Percentiles rank a stretch among this genome's conserved stretches.
Conservation (phyloP, 2,329 filamentous ascomycete species). For the Aspergillus awamori region DNA sequence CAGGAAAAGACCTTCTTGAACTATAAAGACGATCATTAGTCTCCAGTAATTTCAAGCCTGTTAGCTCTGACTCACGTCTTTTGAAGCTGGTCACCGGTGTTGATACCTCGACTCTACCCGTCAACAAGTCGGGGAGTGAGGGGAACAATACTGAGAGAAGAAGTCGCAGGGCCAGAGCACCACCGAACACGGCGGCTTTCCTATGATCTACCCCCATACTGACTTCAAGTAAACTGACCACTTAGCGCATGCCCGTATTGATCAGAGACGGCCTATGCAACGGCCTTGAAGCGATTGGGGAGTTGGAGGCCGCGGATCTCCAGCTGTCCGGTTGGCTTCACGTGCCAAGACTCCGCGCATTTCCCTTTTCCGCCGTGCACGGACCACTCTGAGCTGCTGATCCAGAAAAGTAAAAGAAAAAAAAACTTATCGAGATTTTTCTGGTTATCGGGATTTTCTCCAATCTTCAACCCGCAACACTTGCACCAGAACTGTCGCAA, state of each 20-base stretch:
- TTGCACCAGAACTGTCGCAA: conserved; percentile 30
- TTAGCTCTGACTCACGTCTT: conserved; percentile 66
- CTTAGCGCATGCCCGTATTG: conserved; percentile 14
- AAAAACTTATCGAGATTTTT: conserved; percentile 44
- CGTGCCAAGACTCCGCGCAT: conserved; percentile 29
- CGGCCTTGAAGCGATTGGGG: neutral
- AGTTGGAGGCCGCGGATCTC: neutral
- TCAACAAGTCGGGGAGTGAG: conserved; percentile 78
- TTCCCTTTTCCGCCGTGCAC: conserved; percentile 34
- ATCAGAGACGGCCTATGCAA: conserved; percentile 3
- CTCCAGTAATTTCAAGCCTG: neutral
- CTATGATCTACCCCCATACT: conserved; percentile 59
- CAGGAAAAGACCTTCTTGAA: conserved; percentile 94
- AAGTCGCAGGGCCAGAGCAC: conserved; percentile 77
- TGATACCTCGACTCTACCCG: conserved; percentile 91
- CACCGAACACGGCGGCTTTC: conserved; percentile 70
- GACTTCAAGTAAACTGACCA: conserved; percentile 4
- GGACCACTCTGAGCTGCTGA: conserved; percentile 31
- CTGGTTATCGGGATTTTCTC: conserved; percentile 37
- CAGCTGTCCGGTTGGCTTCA: conserved; percentile 24
- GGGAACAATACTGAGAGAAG: conserved; percentile 81
- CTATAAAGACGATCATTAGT: conserved; percentile 47
- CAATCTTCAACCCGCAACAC: conserved; percentile 10
- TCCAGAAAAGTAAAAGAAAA: conserved; percentile 27
- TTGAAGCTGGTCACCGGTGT: conserved; percentile 98